Conservation (phyloP, 2,329 filamentous ascomycete genomes). For the Talaromyces sp. region DNA sequence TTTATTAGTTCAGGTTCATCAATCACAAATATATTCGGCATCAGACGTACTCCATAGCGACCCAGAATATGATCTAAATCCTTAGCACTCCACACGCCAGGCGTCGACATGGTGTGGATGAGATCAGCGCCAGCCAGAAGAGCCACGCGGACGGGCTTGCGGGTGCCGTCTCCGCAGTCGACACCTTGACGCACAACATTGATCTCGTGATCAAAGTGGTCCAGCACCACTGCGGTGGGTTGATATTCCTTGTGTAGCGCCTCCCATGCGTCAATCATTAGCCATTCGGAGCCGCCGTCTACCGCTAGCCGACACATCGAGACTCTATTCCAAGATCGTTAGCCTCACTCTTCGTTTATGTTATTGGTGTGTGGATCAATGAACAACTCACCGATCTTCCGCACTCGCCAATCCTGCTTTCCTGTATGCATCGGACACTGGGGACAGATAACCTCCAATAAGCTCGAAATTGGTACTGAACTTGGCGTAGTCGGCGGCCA, state of each 20-base stretch:
- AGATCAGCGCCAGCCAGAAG: slow-evolving; percentile 76
- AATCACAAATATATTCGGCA: background rate
- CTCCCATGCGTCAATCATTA: slow-evolving; percentile 88
- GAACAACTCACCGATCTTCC: slow-evolving; percentile 53
- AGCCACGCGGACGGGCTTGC: slow-evolving; percentile 67
- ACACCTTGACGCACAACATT: slow-evolving; percentile 74
- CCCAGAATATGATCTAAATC: slow-evolving; percentile 87
- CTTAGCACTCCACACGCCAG: slow-evolving; percentile 72
- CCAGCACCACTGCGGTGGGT: slow-evolving; percentile 81
- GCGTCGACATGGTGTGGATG: slow-evolving; percentile 66
- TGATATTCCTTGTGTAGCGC: slow-evolving; percentile 79
- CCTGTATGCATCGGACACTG: slow-evolving; percentile 72
- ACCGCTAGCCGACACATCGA: slow-evolving; percentile 84
- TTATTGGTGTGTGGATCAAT: background rate
- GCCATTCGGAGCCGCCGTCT: slow-evolving; percentile 64
- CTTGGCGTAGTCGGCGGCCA: slow-evolving; percentile 74
- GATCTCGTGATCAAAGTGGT: slow-evolving; percentile 88
- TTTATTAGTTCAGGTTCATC: background rate
- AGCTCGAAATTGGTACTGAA: slow-evolving; percentile 76
- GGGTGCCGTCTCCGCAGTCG: slow-evolving; percentile 59
- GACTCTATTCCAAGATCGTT: slow-evolving; percentile 43
- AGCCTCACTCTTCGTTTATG: background rate
- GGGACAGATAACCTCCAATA: slow-evolving; percentile 76
- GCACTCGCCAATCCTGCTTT: slow-evolving; percentile 73
- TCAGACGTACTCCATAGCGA: slow-evolving; percentile 58